Evolutionary conservation across 768 basidiomycete genomes (phyloP).

Genomic region (Podaxis sp.): DNA sequence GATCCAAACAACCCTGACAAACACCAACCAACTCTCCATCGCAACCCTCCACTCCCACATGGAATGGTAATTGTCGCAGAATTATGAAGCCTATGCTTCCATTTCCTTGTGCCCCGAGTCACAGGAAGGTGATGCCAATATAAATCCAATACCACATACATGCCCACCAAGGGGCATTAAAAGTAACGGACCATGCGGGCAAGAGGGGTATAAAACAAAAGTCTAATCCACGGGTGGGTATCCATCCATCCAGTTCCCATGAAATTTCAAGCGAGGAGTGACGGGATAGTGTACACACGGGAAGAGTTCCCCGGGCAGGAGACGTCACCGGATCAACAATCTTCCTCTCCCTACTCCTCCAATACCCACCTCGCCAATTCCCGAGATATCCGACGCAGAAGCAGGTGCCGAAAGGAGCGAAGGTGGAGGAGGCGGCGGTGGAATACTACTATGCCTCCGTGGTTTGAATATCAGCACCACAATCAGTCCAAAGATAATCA

Average conservation of each 20-base stretch:
- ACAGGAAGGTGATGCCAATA: background rate
- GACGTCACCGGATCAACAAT: background rate
- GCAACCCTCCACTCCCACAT: background rate
- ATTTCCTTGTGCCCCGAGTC: background rate
- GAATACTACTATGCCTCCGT: conserved; percentile 44
- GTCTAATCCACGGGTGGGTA: conserved; percentile 1
- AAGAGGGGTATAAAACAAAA: conserved; percentile 1
- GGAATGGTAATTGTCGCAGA: background rate
- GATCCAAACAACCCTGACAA: background rate
- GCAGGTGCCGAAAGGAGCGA: conserved; percentile 14
- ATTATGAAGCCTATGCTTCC: background rate
- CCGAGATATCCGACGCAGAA: conserved; percentile 8
- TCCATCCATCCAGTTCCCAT: background rate
- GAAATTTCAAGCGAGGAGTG: background rate
- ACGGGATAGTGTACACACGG: background rate
- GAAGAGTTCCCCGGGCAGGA: background rate
- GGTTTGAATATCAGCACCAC: conserved; percentile 94
- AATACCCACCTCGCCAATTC: conserved; percentile 11
- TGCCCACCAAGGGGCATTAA: background rate
- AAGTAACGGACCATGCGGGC: background rate
- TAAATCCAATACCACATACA: background rate
- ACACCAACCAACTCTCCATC: too few relatives aligned
- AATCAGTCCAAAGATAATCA: conserved; percentile 87
- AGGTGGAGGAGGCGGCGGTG: conserved; percentile 26
- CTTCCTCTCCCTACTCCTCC: background rate